Evolutionary conservation across 2,329 filamentous ascomycete species (phyloP), one percentile per base, ranked within the genome.

Genomic region (Trichoderma sp.): DNA sequence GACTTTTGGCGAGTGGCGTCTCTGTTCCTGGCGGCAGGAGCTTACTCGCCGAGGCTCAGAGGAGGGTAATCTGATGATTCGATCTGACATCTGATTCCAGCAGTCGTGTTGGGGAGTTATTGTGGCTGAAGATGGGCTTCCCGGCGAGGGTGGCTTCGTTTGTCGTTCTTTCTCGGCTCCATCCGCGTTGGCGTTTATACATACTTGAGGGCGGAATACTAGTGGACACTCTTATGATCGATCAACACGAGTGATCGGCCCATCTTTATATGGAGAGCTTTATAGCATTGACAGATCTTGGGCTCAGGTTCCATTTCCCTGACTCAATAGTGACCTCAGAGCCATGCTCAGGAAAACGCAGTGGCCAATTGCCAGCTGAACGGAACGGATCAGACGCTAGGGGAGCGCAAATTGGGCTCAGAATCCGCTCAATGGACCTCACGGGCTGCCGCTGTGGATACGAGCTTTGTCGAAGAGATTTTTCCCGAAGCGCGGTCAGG

Each of bases 81-180:
- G 62, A 66, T 38, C 50, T 66, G 71, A 24, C 62, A 66, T 66
- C 29, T 65, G 71, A 66, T 74, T n/a, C 41, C 8, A 41, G 7
- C 14, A n/a, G 29, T 41, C 60, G 27, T 62, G 59, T 16, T 18
- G 29, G 21, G 31, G 21, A 63, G 11, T 11, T 33, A 4, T 18
- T 35, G 41, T 50, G 27, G 29, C 16, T 62, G 59, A 12, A 31
- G 16, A 53, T 53, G n/a, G 45, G 45, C n/a, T 53, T 53, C n/a
- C 45, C n/a, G 45, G n/a, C 4, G n/a, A 53, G 45, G n/a, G 45
- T 24, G 45, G n/a, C n/a, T 21, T 53, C 9, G 45, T 53, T 12
- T 21, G 18, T 21, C 9, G 21, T 12, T 71, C 9, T 50, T 12
- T 71, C 56, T 71, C 21, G 53, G 67, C 11, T 59, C 4, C 12